Base-by-base conservation (phyloP, 768 basidiomycete genomes). In the Hypholoma fasciculare region DNA sequence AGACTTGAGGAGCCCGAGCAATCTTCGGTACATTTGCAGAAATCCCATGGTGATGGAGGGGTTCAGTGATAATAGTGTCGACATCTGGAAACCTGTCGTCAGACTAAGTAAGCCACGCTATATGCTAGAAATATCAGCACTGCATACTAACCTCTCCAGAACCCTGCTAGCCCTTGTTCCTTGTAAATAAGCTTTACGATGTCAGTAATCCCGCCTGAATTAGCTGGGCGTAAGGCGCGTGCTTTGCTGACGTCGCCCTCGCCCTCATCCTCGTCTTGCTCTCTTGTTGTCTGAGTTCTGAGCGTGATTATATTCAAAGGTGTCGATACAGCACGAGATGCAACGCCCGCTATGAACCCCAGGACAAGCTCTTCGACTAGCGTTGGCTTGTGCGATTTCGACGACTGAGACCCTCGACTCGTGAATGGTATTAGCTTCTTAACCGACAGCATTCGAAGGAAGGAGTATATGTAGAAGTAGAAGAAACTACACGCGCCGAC, bases 381-480 rank as follows among this genome's bases (percentile, higher is more conserved):
- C 0, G 66, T 63, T n/a, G 74, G 74, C 58, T 75, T 76, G 49
- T 76, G 69, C 16, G 62, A 19, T 36, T 58, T 63, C 19, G 19
- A 53, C 30, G 58, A 44, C 54, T 57, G 60, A 36, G 40, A 27
- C 16, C 44, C 48, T 17, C 50, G 42, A 12, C 47, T 51, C 2
- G 47, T 38, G 27, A 61, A 54, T 1, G 61, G 57, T 14, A 69
- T 59, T 12, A 61, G 69, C 17, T 78, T 68, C 8, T 73, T 73
- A 1, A 77, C 74, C 5, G 77, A 74, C 12, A 79, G 52, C 7
- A 73, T 73, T 1, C 74, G 67, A 12, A 86, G 73, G 58, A 79
- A 77, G 0, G 84, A 76, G 64, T 85, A 86, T 59, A 80, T 75
- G 58, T 84, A 83, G 61, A 84, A 86, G 63, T 85, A 87, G 54